Percentiles rank a stretch among this genome's conserved stretches.
Evolutionary conservation across 2,329 filamentous ascomycete species (phyloP).

Genomic region (Aspergillus flavus): DNA sequence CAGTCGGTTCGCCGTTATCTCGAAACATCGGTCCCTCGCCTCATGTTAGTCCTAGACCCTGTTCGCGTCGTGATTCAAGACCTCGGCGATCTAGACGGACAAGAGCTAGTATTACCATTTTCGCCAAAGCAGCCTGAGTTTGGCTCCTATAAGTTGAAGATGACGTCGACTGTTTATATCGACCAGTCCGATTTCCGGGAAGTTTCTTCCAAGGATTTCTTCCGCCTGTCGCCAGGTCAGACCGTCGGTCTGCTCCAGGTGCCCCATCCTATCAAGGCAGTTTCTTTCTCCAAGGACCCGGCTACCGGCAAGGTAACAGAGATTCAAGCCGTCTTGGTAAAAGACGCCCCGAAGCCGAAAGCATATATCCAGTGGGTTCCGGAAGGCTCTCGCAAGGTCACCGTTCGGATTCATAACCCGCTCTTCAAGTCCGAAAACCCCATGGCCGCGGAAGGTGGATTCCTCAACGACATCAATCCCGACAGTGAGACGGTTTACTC

Average conservation of each 20-base stretch:
- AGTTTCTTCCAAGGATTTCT: conserved; percentile 69
- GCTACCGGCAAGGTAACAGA: conserved; percentile 65
- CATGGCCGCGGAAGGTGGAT: conserved; percentile 74
- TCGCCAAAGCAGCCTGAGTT: conserved; percentile 70
- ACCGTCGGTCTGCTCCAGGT: conserved; percentile 73
- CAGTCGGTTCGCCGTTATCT: conserved; percentile 82
- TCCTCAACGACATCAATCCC: conserved; percentile 80
- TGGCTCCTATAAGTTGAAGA: conserved; percentile 58
- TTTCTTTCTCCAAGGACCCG: conserved; percentile 68
- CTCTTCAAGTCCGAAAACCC: conserved; percentile 89
- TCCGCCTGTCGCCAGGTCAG: conserved; percentile 75
- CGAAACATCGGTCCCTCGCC: conserved; percentile 80
- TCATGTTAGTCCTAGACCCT: conserved; percentile 88
- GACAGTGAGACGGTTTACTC: conserved; percentile 79
- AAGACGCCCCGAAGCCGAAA: conserved; percentile 70
- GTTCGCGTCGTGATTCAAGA: conserved; percentile 81
- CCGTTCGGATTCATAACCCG: conserved; percentile 76
- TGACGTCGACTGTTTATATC: conserved; percentile 82
- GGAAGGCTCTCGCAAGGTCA: conserved; percentile 62
- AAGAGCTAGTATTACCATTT: conserved; percentile 73
- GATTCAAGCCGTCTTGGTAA: conserved; percentile 68
- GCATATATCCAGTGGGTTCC: conserved; percentile 88
- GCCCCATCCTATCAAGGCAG: conserved; percentile 69
- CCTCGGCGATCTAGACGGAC: conserved; percentile 68
- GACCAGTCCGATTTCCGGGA: conserved; percentile 77